Percentiles rank a stretch among this genome's conserved stretches.
These are phyloP conservation scores for Xenoacremonium recifei DNA, from an alignment of 2,329 filamentous ascomycete genomes.

Conservation along the genomic window DNA sequence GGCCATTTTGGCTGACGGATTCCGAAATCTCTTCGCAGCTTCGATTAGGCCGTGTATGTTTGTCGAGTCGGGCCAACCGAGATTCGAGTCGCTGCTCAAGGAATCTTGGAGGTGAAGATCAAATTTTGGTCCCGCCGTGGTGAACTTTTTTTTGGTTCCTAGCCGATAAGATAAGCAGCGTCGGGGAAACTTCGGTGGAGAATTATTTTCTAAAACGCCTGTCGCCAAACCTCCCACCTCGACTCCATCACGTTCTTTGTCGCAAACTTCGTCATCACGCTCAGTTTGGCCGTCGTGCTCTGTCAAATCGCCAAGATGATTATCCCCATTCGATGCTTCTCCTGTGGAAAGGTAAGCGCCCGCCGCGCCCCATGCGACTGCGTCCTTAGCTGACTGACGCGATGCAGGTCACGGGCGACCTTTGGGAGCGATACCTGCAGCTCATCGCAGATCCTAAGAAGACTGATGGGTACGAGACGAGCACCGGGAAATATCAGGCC, in stretches of 20 bases:
- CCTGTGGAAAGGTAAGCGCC: slow-evolving; percentile 85
- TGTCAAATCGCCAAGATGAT: slow-evolving; percentile 71
- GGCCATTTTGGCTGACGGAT: slow-evolving; percentile 34
- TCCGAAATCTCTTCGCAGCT: slow-evolving; percentile 27
- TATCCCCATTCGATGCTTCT: slow-evolving; percentile 97
- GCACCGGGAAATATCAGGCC: not conserved
- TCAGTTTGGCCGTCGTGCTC: slow-evolving; percentile 10
- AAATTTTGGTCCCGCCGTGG: slow-evolving; percentile 39
- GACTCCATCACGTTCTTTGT: slow-evolving; percentile 18
- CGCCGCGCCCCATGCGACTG: not conserved
- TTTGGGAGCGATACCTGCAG: slow-evolving; percentile 94
- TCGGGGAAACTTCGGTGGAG: slow-evolving; percentile 31
- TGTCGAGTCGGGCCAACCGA: slow-evolving; percentile 9
- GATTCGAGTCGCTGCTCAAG: slow-evolving; percentile 15
- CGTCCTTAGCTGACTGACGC: slow-evolving; percentile 31
- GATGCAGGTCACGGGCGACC: slow-evolving; percentile 92
- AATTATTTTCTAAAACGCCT: slow-evolving; percentile 21
- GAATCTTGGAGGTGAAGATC: slow-evolving; percentile 13
- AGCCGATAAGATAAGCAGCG: slow-evolving; percentile 39
- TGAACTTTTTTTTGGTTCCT: slow-evolving; percentile 39
- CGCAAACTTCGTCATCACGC: slow-evolving; percentile 18
- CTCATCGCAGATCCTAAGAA: slow-evolving; percentile 74
- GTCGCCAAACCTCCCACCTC: slow-evolving; percentile 12
- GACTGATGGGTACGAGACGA: slow-evolving; percentile 64
- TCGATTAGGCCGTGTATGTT: too few species aligned